Percentiles rank a stretch among this genome's conserved stretches.
phyloP scores from a whole-genome alignment of 2,329 filamentous ascomycete genomes.

The Magnaporthales sp. region DNA sequence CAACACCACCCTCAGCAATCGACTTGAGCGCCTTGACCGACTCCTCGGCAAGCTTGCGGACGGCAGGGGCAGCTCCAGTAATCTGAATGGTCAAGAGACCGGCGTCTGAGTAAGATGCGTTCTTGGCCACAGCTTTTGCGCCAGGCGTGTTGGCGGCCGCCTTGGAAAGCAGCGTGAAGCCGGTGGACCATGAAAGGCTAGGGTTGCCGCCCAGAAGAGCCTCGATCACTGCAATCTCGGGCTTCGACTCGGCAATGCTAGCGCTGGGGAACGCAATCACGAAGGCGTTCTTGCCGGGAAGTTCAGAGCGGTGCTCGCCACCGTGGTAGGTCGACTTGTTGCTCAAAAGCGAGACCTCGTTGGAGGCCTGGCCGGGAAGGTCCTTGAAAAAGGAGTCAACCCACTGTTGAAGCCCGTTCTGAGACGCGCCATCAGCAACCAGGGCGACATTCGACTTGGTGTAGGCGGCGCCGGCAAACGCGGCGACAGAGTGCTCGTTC shows the following conservation, averaged over 20 bases:
- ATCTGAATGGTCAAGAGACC: slow-evolving; percentile 82
- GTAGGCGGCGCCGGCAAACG: slow-evolving; percentile 73
- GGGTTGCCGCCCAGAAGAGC: slow-evolving; percentile 85
- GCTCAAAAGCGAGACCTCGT: slow-evolving; percentile 46
- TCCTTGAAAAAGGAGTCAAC: slow-evolving; percentile 84
- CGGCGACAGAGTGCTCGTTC: slow-evolving; percentile 62
- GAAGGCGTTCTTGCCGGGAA: slow-evolving; percentile 68
- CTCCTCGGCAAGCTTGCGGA: slow-evolving; percentile 66
- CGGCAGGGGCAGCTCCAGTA: slow-evolving; percentile 61
- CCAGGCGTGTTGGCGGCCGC: slow-evolving; percentile 57
- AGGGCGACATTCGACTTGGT: slow-evolving; percentile 85
- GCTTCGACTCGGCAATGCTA: slow-evolving; percentile 73
- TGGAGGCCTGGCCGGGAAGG: slow-evolving; percentile 45
- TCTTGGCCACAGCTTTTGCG: slow-evolving; percentile 63
- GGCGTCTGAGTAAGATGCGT: slow-evolving; percentile 85
- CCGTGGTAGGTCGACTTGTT: slow-evolving; percentile 80
- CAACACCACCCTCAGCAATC: slow-evolving; percentile 65
- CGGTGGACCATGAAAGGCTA: slow-evolving; percentile 89
- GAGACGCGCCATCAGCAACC: slow-evolving; percentile 78
- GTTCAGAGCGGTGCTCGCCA: slow-evolving; percentile 84
- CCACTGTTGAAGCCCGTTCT: slow-evolving; percentile 76
- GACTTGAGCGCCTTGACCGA: slow-evolving; percentile 76
- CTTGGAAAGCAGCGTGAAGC: slow-evolving; percentile 86
- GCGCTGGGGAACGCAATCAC: slow-evolving; percentile 91
- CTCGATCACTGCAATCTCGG: slow-evolving; percentile 79